Conservation (phyloP, 305 asterid species). For the Euphrasia arctica region DNA sequence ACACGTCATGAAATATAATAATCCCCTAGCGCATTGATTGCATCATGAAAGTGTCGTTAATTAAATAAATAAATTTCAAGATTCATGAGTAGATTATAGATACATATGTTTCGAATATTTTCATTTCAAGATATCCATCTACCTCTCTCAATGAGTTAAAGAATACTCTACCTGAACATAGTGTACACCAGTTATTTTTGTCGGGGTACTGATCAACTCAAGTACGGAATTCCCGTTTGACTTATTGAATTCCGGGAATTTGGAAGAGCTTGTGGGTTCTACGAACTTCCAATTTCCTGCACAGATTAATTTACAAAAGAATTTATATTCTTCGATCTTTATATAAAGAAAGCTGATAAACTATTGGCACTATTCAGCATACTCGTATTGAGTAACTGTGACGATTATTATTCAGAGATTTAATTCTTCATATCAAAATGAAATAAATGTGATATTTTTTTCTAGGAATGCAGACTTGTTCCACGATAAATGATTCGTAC, state of each 20-base stretch:
- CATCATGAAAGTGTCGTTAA: slow-evolving; percentile 26
- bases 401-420: no score
- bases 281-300: slow-evolving; percentile 92
- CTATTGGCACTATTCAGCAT: neutral
- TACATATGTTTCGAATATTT: neutral
- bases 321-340: slow-evolving; percentile 1
- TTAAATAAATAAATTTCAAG: slow-evolving; percentile 18
- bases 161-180: slow-evolving; percentile 77
- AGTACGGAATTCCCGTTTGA: slow-evolving; percentile 76
- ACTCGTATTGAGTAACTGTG: neutral
- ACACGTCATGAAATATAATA: slow-evolving; percentile 88
- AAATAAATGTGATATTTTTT: neutral
- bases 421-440: neutral
- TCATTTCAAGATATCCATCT: no score
- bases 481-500: slow-evolving; percentile 17
- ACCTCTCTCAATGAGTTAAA: no score
- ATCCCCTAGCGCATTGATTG: slow-evolving; percentile 57
- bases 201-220: slow-evolving; percentile 83
- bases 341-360: neutral
- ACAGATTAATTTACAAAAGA: slow-evolving; percentile 24
- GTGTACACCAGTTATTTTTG: slow-evolving; percentile 96
- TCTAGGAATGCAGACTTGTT: neutral
- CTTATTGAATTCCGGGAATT: slow-evolving; percentile 77
- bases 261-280: slow-evolving; percentile 67
- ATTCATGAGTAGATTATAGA: neutral